Evolutionary conservation across 1,284 basidiomycete species (phyloP).

Genomic region (Fereydounia khargensis): DNA sequence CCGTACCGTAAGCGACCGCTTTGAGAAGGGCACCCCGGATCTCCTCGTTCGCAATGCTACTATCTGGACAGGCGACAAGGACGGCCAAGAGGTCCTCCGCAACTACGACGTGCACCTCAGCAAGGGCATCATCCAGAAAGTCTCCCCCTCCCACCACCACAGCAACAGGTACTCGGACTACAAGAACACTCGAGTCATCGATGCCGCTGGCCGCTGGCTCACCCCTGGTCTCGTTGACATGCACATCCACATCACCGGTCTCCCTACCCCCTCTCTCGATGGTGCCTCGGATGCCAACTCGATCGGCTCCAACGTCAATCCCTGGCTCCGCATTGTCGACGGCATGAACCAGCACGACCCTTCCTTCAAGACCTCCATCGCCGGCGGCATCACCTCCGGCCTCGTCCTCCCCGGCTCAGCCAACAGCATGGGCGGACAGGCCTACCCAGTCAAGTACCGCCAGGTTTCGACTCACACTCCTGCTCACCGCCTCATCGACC

Average conservation of each 20-base stretch:
- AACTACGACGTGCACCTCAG: conserved; percentile 60
- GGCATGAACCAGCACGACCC: conserved; percentile 68
- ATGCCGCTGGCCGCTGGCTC: conserved; percentile 43
- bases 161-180: background rate
- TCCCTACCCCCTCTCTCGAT: conserved; percentile 28
- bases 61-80: conserved; percentile 73
- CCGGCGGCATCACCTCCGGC: conserved; percentile 71
- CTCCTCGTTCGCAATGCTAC: conserved; percentile 74
- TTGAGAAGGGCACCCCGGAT: conserved; percentile 67
- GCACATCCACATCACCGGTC: conserved; percentile 72
- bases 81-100: conserved; percentile 67
- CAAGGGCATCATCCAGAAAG: conserved; percentile 60
- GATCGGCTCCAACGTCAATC: conserved; percentile 63
- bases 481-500: conserved; percentile 40
- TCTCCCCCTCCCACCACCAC: conserved; percentile 24
- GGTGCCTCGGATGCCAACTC: conserved; percentile 64
- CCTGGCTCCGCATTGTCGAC: conserved; percentile 67
- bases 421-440: conserved; percentile 70
- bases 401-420: conserved; percentile 67
- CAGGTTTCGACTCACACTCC: conserved; percentile 26
- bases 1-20: conserved; percentile 70
- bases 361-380: conserved; percentile 63
- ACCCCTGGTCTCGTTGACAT: conserved; percentile 68
- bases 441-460: conserved; percentile 67
- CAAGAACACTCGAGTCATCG: conserved; percentile 13